A percentile compares a stretch with the other conserved stretches of the same genome.
Conservation (phyloP, 148 eudicot species). For the Chenopodium formosanum region DNA sequence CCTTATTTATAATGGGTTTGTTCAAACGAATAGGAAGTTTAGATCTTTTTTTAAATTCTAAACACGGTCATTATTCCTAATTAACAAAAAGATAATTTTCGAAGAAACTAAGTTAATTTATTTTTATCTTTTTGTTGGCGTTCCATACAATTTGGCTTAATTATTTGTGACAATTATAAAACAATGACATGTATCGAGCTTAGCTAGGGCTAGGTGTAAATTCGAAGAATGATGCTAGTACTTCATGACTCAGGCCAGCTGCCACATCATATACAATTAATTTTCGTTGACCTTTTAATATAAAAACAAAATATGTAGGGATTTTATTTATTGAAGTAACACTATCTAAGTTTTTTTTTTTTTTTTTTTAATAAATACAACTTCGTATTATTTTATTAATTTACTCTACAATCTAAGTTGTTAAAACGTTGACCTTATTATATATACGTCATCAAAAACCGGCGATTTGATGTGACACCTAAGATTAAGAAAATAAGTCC, state of each 20-base stretch:
- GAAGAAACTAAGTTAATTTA: too few relatives aligned
- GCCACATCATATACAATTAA: slow-evolving; percentile 5
- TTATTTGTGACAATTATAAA: neutral
- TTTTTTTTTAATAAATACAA: too few relatives aligned
- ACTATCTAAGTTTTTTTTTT: too few relatives aligned
- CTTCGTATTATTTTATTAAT: neutral
- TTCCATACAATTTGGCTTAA: too few relatives aligned
- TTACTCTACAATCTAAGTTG: too few relatives aligned
- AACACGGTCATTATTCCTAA: too few relatives aligned
- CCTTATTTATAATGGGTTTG: too few relatives aligned
- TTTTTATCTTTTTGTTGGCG: too few relatives aligned
- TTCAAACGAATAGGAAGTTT: too few relatives aligned
- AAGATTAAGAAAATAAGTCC: neutral
- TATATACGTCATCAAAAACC: neutral
- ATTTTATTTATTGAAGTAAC: too few relatives aligned
- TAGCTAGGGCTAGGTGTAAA: neutral
- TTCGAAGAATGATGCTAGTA: slow-evolving; percentile 13
- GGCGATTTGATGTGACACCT: neutral
- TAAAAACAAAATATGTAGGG: neutral
- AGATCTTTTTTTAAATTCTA: too few relatives aligned
- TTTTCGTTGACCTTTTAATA: slow-evolving; percentile 7
- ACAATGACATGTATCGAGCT: neutral
- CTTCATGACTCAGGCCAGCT: slow-evolving; percentile 18
- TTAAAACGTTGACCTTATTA: neutral
- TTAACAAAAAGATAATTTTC: too few relatives aligned